Conservation (phyloP, 805 yeast genomes). For the Ogataea wickerhamii region DNA sequence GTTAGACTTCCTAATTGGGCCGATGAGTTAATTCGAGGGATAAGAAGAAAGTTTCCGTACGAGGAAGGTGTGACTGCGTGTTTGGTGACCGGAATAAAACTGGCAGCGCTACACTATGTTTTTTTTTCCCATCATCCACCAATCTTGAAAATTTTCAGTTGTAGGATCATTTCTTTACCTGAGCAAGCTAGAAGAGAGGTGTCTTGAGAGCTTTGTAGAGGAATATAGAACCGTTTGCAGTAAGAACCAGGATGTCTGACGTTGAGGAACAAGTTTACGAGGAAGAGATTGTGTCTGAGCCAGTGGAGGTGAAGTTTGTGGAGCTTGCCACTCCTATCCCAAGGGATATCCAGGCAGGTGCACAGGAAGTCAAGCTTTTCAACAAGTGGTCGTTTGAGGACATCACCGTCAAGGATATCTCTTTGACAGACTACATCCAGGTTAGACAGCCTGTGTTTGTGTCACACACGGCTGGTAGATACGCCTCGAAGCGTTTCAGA, state of each 20-base stretch:
- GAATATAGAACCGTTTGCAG: too few species aligned
- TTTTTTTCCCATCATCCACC: too few species aligned
- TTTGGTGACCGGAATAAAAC: neutral
- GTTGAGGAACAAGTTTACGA: slow-evolving; percentile 61
- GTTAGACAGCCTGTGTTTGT: slow-evolving; percentile 96
- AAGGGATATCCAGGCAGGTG: slow-evolving; percentile 93
- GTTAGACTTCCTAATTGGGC: slow-evolving; percentile 28
- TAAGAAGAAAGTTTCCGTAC: slow-evolving; percentile 15
- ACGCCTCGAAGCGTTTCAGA: slow-evolving; percentile 99
- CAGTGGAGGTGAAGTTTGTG: slow-evolving; percentile 71
- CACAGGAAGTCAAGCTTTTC: slow-evolving; percentile 94
- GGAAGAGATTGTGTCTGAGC: slow-evolving; percentile 81
- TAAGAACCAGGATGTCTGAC: slow-evolving; percentile 88
- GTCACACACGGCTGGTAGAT: slow-evolving; percentile 99
- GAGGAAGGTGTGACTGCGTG: slow-evolving; percentile 21
- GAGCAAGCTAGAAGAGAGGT: too few species aligned
- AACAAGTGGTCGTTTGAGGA: slow-evolving; percentile 99
- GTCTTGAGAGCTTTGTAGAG: too few species aligned
- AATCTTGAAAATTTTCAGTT: too few species aligned
- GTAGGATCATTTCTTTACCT: too few species aligned
- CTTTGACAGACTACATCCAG: slow-evolving; percentile 97
- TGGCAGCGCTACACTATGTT: too few species aligned
- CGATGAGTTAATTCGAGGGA: slow-evolving; percentile 25
- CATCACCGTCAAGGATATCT: slow-evolving; percentile 95
- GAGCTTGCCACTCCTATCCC: slow-evolving; percentile 95